Conservation (phyloP, 2,329 filamentous ascomycete genomes). For the Paecilomyces niveus region DNA sequence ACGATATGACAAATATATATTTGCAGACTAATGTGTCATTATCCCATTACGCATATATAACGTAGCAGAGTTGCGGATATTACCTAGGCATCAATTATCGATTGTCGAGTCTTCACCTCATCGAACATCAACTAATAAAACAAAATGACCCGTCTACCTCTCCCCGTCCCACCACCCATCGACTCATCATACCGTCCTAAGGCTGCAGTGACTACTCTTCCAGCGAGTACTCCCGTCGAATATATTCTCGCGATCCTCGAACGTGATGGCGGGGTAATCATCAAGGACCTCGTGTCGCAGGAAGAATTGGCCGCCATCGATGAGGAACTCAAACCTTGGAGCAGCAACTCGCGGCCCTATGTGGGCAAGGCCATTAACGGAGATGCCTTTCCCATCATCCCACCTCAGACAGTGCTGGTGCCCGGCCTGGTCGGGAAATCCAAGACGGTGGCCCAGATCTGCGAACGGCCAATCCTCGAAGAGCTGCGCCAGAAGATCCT, state of each 20-base stretch:
- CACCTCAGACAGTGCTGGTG: conserved; percentile 17
- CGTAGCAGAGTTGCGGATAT: neutral
- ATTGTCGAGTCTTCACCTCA: neutral
- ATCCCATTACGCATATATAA: neutral
- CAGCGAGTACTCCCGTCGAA: conserved; percentile 17
- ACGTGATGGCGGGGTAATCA: conserved; percentile 26
- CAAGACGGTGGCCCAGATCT: conserved; percentile 15
- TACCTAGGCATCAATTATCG: neutral
- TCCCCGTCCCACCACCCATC: neutral
- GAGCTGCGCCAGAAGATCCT: conserved; percentile 17
- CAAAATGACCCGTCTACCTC: neutral
- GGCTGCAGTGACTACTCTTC: conserved; percentile 13
- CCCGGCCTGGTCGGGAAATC: conserved; percentile 25
- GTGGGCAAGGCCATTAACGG: conserved; percentile 1
- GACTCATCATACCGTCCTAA: conserved; percentile 4
- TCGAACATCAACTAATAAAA: neutral
- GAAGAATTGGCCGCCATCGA: conserved; percentile 19
- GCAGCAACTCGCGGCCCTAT: conserved; percentile 1
- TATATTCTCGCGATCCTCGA: conserved; percentile 24
- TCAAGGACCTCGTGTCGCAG: conserved; percentile 17
- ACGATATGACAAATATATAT: neutral
- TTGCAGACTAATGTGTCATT: neutral
- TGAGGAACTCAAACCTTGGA: conserved; percentile 7
- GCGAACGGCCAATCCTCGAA: conserved; percentile 15
- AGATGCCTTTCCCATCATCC: conserved; percentile 14